Conservation (phyloP, 495 filamentous ascomycete species). For the Hyphodiscus hymeniophilus region DNA sequence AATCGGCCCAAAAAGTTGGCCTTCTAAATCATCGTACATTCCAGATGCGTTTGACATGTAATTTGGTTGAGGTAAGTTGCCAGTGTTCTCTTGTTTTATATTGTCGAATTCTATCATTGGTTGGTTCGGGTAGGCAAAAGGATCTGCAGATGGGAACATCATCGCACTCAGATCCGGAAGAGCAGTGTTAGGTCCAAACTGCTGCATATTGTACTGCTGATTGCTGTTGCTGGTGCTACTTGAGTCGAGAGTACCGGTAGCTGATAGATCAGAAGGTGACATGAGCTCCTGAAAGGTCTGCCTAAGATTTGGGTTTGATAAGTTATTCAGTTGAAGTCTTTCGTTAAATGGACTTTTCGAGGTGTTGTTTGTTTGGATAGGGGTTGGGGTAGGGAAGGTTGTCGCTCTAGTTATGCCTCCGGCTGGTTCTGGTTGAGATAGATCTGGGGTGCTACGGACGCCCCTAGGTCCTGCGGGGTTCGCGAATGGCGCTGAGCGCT, state of each 20-base stretch:
- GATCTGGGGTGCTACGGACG: conserved; percentile 25
- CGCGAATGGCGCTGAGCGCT: conserved; percentile 43
- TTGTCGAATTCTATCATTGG: conserved; percentile 54
- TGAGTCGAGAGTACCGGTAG: conserved; percentile 18
- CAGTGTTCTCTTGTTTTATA: conserved; percentile 25
- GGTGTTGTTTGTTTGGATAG: conserved; percentile 10
- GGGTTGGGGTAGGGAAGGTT: conserved; percentile 20
- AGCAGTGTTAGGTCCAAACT: conserved; percentile 7
- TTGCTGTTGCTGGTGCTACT: conserved; percentile 6
- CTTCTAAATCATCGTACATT: conserved; percentile 40
- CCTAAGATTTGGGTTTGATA: conserved; percentile 21
- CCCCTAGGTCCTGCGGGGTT: conserved; percentile 18
- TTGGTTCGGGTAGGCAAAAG: conserved; percentile 83
- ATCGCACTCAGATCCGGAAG: conserved; percentile 61
- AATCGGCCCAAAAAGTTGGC: conserved; percentile 44
- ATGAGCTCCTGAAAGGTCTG: conserved; percentile 19
- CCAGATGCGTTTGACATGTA: conserved; percentile 16
- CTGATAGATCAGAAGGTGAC: conserved; percentile 16
- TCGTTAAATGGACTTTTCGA: conserved; percentile 9
- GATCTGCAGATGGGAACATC: conserved; percentile 89
- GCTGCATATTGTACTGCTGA: conserved; percentile 5
- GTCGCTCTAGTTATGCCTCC: conserved; percentile 25
- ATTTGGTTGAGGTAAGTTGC: conserved; percentile 15
- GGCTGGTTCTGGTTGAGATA: conserved; percentile 22
- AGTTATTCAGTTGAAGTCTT: conserved; percentile 11